These are phyloP conservation scores for Botryotinia calthae DNA, from an alignment of 2,329 filamentous ascomycete species.

Conservation along the genomic window DNA sequence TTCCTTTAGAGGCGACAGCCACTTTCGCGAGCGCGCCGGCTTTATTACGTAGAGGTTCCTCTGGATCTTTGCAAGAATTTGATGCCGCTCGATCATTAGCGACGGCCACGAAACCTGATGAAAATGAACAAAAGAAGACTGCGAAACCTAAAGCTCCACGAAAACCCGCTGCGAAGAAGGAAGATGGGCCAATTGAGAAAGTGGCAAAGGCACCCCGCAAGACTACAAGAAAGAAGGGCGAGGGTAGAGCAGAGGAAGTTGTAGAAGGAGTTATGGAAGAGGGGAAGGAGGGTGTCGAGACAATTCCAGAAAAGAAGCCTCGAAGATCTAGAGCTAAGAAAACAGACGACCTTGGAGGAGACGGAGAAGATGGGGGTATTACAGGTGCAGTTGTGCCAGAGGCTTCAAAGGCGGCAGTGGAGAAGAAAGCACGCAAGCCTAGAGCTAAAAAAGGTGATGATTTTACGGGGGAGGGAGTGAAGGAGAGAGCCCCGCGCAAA, in stretches of 20 bases:
- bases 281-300: conserved; percentile 20
- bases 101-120: conserved; percentile 26
- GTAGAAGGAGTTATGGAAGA: background rate
- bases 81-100: conserved; percentile 16
- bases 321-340: conserved; percentile 31
- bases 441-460: conserved; percentile 30
- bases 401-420: conserved; percentile 22
- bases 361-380: no score
- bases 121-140: conserved; percentile 31
- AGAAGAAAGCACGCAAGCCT: conserved; percentile 27
- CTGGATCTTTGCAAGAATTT: conserved; percentile 13
- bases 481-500: conserved; percentile 31
- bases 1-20: conserved; percentile 41
- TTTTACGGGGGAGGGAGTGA: background rate
- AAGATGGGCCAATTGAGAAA: conserved; percentile 13
- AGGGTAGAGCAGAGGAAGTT: background rate
- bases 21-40: conserved; percentile 46
- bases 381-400: background rate
- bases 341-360: conserved; percentile 12
- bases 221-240: conserved; percentile 25
- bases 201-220: conserved; percentile 33
- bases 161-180: conserved; percentile 22
- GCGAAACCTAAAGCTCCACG: conserved; percentile 29
- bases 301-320: conserved; percentile 23
- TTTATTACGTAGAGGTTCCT: conserved; percentile 22